Evolutionary conservation across 2,329 filamentous ascomycete genomes (phyloP).

Genomic region (Exophiala lecanii-corni): DNA sequence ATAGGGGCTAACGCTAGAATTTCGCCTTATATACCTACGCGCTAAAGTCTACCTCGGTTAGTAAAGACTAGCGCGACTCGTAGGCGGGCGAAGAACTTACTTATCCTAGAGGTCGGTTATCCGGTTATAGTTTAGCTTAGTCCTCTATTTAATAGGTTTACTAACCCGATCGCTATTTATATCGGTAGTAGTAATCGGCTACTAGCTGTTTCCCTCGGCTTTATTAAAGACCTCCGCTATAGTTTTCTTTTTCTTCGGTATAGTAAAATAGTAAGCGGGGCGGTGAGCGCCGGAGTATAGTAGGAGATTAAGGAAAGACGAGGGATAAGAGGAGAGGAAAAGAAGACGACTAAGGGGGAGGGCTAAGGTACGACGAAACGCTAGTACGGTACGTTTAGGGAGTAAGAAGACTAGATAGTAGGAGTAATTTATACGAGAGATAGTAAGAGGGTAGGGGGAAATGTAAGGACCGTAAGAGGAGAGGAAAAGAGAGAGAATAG

Average conservation of each 20-base stretch:
- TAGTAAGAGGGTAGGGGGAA: constrained; percentile 14
- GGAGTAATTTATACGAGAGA: constrained; percentile 12
- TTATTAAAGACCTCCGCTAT: constrained; percentile 37
- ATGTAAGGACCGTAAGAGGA: constrained; percentile 12
- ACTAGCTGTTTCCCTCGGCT: constrained; percentile 19
- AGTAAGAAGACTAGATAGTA: constrained; percentile 13
- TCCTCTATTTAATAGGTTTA: constrained; percentile 22
- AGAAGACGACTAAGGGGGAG: constrained; percentile 13
- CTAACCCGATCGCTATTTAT: constrained; percentile 24
- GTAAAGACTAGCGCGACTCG: constrained; percentile 7
- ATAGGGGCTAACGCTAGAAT: constrained; percentile 19
- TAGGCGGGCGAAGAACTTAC: constrained; percentile 16
- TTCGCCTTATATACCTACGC: constrained; percentile 23
- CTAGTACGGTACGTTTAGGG: constrained; percentile 13
- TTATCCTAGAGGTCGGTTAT: constrained; percentile 20
- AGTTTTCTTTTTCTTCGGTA: constrained; percentile 44
- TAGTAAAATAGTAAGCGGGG: constrained; percentile 30
- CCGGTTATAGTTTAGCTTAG: constrained; percentile 24
- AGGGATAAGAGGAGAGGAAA: constrained; percentile 15
- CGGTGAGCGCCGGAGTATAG: constrained; percentile 7
- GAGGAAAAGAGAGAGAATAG: constrained; percentile 7
- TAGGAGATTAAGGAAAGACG: constrained; percentile 10
- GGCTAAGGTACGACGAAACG: constrained; percentile 15
- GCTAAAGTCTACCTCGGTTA: constrained; percentile 11
- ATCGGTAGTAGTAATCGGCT: constrained; percentile 11